A percentile compares a stretch with the other conserved stretches of the same genome.
phyloP scores from a whole-genome alignment of 139 green algal species.

The Yamagishiella unicocca region DNA sequence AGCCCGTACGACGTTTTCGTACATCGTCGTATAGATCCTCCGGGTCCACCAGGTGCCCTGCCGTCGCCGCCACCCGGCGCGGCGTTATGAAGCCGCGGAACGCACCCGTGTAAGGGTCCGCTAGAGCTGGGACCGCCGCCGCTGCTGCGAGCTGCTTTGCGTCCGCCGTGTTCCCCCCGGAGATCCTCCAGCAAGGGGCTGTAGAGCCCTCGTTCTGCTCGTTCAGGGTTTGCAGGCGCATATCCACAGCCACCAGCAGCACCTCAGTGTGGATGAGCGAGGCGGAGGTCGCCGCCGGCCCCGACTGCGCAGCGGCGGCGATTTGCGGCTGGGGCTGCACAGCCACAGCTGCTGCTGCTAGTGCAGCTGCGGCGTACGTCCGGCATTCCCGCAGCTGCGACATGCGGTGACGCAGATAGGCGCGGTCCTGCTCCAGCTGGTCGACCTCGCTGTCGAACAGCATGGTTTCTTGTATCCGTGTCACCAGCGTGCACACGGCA shows the following conservation, averaged over 20 bases:
- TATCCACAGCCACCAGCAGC: slow-evolving; percentile 28
- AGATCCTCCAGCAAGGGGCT: no score
- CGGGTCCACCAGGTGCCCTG: not conserved
- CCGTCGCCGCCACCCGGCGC: not conserved
- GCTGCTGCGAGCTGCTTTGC: not conserved
- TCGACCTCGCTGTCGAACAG: slow-evolving; percentile 44
- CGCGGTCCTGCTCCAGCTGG: slow-evolving; percentile 41
- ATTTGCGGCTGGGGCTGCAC: not conserved
- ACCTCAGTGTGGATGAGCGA: slow-evolving; percentile 28
- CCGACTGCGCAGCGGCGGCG: not conserved
- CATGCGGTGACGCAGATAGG: slow-evolving; percentile 10
- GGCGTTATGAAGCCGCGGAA: not conserved
- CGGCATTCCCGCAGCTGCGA: not conserved
- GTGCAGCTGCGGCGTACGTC: not conserved
- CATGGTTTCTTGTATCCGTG: slow-evolving; percentile 6
- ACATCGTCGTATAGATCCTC: slow-evolving; percentile 5
- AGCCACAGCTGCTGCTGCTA: not conserved
- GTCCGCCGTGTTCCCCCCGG: not conserved
- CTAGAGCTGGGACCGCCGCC: no score
- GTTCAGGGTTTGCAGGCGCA: not conserved
- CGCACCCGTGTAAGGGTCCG: no score
- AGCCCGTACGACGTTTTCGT: not conserved
- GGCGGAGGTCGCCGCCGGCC: not conserved
- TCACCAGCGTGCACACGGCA: not conserved
- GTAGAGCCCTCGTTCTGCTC: not conserved